Conservation (phyloP, 2,329 filamentous ascomycete genomes). For the Trichoderma sp. region DNA sequence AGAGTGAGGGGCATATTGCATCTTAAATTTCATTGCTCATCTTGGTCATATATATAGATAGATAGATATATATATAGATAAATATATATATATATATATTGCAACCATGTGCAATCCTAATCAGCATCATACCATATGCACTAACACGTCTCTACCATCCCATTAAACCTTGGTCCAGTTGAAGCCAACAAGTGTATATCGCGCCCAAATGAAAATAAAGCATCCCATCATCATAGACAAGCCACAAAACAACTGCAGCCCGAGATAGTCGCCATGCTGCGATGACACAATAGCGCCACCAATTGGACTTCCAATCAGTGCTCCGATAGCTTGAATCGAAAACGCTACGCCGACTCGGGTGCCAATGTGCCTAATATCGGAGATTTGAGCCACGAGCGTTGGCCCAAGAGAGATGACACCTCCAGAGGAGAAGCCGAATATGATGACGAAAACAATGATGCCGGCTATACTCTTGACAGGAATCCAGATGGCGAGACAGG, state of each 20-base stretch:
- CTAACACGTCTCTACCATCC: neutral
- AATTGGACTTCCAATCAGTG: constrained; percentile 67
- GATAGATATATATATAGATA: no score
- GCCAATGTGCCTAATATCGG: constrained; percentile 69
- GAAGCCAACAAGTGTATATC: constrained; percentile 40
- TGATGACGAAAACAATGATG: constrained; percentile 63
- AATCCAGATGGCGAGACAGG: constrained; percentile 51
- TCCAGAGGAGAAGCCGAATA: constrained; percentile 71
- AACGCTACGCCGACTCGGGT: constrained; percentile 66
- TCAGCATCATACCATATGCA: neutral
- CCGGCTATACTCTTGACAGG: constrained; percentile 53
- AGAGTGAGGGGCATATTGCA: neutral
- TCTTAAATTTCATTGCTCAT: neutral
- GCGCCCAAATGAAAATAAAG: constrained; percentile 33
- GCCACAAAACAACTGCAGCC: constrained; percentile 67
- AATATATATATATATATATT: neutral
- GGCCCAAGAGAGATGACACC: constrained; percentile 65
- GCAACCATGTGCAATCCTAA: neutral
- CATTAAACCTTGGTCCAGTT: constrained; percentile 37
- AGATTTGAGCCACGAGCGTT: constrained; percentile 68
- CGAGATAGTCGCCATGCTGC: constrained; percentile 55
- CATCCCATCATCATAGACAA: constrained; percentile 43
- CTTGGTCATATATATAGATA: neutral
- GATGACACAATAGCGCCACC: constrained; percentile 60
- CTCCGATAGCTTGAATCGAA: constrained; percentile 62